phyloP scores from a whole-genome alignment of 345 rosid genomes.

The Gossypium herbaceum region DNA sequence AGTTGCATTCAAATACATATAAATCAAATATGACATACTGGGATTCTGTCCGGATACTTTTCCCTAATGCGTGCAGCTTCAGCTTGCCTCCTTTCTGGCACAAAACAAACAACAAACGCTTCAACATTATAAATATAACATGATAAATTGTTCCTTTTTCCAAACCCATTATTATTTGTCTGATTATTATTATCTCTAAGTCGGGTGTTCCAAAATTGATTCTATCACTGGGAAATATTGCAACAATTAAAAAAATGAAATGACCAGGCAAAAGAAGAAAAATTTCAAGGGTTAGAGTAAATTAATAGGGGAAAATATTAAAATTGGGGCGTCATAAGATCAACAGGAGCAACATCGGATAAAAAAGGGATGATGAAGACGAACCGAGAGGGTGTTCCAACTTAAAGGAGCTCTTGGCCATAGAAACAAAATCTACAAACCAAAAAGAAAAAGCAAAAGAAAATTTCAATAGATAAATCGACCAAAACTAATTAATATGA shows the following conservation, averaged over 20 bases:
- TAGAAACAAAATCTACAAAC: slow-evolving; percentile 25
- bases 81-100: slow-evolving; percentile 90
- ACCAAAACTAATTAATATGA: neutral
- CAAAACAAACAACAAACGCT: neutral
- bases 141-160: neutral
- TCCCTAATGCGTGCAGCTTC: slow-evolving; percentile 92
- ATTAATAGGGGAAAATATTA: neutral
- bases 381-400: slow-evolving; percentile 89
- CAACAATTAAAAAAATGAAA: neutral
- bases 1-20: neutral
- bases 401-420: slow-evolving; percentile 84
- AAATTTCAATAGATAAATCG: neutral
- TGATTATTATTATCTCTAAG: neutral
- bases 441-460: neutral
- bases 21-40: slow-evolving; percentile 38
- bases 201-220: neutral
- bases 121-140: slow-evolving; percentile 3
- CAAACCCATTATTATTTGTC: neutral
- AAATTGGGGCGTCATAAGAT: slow-evolving; percentile 4
- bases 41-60: slow-evolving; percentile 95
- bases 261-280: neutral
- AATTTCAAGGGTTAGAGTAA: neutral
- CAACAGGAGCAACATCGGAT: neutral
- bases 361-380: slow-evolving; percentile 11
- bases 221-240: neutral